phyloP scores from a whole-genome alignment of 805 yeast species.

The Candida awuae region DNA sequence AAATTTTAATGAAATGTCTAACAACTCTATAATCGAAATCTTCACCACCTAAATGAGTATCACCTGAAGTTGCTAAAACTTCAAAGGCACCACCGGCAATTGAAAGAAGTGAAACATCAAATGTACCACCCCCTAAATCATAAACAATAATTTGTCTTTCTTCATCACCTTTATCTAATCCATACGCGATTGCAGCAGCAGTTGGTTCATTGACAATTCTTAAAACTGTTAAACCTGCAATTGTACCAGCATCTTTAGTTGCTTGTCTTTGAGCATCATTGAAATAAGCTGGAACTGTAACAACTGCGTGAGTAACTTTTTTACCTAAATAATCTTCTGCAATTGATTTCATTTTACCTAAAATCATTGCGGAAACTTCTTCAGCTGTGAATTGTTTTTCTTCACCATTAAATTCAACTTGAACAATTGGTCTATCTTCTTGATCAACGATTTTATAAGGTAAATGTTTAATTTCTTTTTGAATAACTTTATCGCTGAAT shows the following conservation, averaged over 20 bases:
- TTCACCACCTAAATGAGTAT: constrained; percentile 96
- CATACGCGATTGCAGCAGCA: constrained; percentile 97
- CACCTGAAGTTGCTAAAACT: constrained; percentile 92
- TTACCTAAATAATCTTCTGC: constrained; percentile 87
- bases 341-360: constrained; percentile 83
- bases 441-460: constrained; percentile 76
- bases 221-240: constrained; percentile 82
- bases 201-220: constrained; percentile 93
- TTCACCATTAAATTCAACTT: constrained; percentile 86
- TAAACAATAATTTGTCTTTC: constrained; percentile 88
- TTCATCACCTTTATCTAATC: constrained; percentile 72
- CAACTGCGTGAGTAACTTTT: constrained; percentile 82
- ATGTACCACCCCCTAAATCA: constrained; percentile 97
- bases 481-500: constrained; percentile 71
- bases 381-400: constrained; percentile 83
- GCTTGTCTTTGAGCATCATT: constrained; percentile 94
- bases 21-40: constrained; percentile 88
- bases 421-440: constrained; percentile 78
- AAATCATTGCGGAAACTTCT: constrained; percentile 89
- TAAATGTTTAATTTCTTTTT: constrained; percentile 74
- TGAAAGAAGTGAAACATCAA: constrained; percentile 81
- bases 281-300: constrained; percentile 89
- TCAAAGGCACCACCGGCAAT: constrained; percentile 90
- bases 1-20: constrained; percentile 74
- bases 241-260: constrained; percentile 87